These are phyloP conservation scores for Tilletia walkeri DNA, from an alignment of 1,284 basidiomycete genomes.

Conservation along the genomic window DNA sequence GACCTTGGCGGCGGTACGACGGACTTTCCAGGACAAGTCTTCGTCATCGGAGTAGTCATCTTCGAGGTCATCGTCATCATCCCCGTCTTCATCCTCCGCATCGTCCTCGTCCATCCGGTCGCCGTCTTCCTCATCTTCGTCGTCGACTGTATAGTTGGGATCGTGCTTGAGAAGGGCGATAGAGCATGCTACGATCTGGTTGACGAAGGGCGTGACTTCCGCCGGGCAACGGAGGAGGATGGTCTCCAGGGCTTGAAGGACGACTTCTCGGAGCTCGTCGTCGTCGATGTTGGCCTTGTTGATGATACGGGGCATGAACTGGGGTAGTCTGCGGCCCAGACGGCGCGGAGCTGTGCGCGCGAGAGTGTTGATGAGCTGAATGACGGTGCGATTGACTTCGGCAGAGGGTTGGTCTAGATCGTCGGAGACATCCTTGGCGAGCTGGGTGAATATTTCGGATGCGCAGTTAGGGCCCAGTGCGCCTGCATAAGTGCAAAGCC, in stretches of 20 bases:
- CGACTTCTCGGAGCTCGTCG: slow-evolving; percentile 59
- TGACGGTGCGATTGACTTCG: slow-evolving; percentile 68
- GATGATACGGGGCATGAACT: slow-evolving; percentile 62
- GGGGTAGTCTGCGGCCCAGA: slow-evolving; percentile 36
- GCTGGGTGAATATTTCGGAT: slow-evolving; percentile 43
- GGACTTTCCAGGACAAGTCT: slow-evolving; percentile 97
- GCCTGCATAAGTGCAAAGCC: not conserved
- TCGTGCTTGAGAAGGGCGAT: slow-evolving; percentile 85
- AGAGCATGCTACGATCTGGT: slow-evolving; percentile 68
- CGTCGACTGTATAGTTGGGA: slow-evolving; percentile 82
- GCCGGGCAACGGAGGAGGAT: slow-evolving; percentile 73
- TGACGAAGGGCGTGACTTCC: slow-evolving; percentile 74
- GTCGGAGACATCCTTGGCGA: slow-evolving; percentile 34
- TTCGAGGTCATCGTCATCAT: slow-evolving; percentile 59
- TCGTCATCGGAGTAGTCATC: slow-evolving; percentile 85
- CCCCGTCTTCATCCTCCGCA: slow-evolving; percentile 48
- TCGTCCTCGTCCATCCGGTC: slow-evolving; percentile 50
- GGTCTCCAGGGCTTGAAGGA: slow-evolving; percentile 62
- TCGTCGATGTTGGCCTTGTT: slow-evolving; percentile 74
- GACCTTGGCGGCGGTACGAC: slow-evolving; percentile 86
- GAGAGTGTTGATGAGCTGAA: slow-evolving; percentile 73
- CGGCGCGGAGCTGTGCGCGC: slow-evolving; percentile 45
- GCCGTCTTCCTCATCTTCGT: slow-evolving; percentile 72
- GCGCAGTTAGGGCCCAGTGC: slow-evolving; percentile 24
- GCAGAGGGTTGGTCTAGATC: slow-evolving; percentile 60